Percentiles rank a stretch among this genome's conserved stretches.
These are phyloP conservation scores for Leishmania mexicana DNA, from an alignment of 208 protist species.

Conservation along the genomic window DNA sequence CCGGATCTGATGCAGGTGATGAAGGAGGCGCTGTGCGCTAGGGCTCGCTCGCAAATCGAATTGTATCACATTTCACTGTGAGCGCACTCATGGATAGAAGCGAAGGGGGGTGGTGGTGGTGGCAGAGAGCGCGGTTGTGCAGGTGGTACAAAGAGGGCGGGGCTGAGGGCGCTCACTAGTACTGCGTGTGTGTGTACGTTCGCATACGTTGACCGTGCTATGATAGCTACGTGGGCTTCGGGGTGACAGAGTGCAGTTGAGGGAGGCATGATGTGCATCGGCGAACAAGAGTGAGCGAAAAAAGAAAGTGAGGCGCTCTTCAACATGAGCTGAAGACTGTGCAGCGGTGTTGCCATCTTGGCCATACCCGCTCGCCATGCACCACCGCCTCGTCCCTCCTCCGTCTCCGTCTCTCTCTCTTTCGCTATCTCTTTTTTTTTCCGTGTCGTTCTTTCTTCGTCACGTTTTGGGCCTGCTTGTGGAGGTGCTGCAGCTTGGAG, in stretches of 20 bases:
- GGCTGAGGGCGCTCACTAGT: background rate
- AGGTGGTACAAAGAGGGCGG: background rate
- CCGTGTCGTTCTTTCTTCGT: background rate
- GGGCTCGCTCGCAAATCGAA: background rate
- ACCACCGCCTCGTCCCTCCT: background rate
- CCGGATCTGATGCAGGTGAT: background rate
- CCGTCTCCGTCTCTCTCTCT: background rate
- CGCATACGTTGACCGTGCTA: background rate
- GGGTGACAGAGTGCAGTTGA: background rate
- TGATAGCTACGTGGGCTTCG: background rate
- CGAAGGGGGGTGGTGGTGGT: background rate
- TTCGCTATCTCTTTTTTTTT: no score
- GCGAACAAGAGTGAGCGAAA: background rate
- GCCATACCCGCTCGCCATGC: background rate
- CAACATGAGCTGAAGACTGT: background rate
- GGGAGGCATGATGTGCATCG: background rate
- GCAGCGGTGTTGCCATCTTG: background rate
- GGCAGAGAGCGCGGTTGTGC: no score
- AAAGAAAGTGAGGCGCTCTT: background rate
- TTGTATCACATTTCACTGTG: constrained; percentile 1
- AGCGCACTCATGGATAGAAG: background rate
- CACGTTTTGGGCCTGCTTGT: background rate
- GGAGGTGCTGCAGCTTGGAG: background rate
- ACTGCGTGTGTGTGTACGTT: background rate
- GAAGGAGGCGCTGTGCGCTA: background rate